phyloP scores from a whole-genome alignment of 441 rosid species.

The Mallotus repandus region DNA sequence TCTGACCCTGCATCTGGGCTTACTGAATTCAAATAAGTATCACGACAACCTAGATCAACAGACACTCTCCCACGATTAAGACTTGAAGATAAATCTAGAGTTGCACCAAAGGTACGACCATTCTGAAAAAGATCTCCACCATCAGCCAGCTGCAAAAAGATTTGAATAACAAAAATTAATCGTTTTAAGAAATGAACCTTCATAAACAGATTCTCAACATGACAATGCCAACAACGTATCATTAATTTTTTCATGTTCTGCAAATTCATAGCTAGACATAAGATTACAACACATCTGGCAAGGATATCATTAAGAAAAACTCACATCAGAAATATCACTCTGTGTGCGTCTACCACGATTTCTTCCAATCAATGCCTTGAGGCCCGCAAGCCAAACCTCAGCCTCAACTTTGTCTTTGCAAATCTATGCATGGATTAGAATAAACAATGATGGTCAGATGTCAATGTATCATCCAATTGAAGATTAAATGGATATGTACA shows the following conservation, averaged over 20 bases:
- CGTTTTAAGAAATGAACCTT: background rate
- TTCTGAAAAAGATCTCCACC: conserved; percentile 39
- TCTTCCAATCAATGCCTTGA: conserved; percentile 55
- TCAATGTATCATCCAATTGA: conserved; percentile 12
- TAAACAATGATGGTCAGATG: conserved; percentile 22
- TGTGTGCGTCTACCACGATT: conserved; percentile 47
- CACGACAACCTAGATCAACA: conserved; percentile 45
- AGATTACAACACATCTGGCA: background rate
- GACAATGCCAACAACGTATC: background rate
- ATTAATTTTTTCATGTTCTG: background rate
- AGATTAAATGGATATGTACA: background rate
- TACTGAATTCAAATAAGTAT: conserved; percentile 35
- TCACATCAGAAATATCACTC: conserved; percentile 74
- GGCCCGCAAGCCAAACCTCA: conserved; percentile 83
- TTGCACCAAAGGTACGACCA: conserved; percentile 49
- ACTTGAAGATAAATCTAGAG: conserved; percentile 50
- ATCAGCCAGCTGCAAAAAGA: conserved; percentile 49
- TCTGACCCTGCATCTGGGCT: conserved; percentile 84
- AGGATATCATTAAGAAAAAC: conserved; percentile 21
- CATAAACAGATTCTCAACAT: background rate
- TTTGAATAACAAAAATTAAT: conserved; percentile 1
- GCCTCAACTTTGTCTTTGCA: conserved; percentile 92
- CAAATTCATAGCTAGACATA: background rate
- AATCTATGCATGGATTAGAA: conserved; percentile 41
- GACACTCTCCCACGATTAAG: conserved; percentile 56